Evolutionary conservation across 306 rosid genomes (phyloP), one percentile per base, ranked within the genome.

Genomic region (Sechiopsis laciniata): DNA sequence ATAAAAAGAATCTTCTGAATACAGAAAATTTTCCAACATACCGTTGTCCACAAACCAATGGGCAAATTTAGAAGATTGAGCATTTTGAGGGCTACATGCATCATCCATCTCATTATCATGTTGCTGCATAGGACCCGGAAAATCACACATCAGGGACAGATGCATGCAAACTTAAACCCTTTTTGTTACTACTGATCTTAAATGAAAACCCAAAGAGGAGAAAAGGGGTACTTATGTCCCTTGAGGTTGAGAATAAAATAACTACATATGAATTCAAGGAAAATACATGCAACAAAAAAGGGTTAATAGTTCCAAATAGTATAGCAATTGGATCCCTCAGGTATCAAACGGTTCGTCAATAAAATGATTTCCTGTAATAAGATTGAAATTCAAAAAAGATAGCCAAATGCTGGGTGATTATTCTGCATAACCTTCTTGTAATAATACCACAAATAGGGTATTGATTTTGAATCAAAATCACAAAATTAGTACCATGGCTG

Each of bases 41-140:
- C 99, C 99, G 84, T 90, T 96, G 85, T 95, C 93, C 68, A 80
- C 74, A 82, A 95, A 95, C 97, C 90, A 95, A 67, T 62, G 90
- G 74, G 97, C 96, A 80, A 95, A 91, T 81, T 87, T 95, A 35
- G 99, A 95, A 78, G 96, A 85, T 21, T 91, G 89, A 66, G 75
- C 71, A 58, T 80, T 78, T 63, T 83, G 86, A 57, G 90, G 84
- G 79, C 85, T 81, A 85, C 77, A 78, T 55, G 86, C 69, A 74
- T 85, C 93, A 24, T 85, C 92, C 72, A 52, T 89, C 85, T 81
- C 80, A 51, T 42, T 69, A 37, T 85, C 90, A 61, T 80, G 83
- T 84, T 81, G 84, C 87, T 82, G 73, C 53, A 73, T 66, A 64
- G 21, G 62, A 74, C 20, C 29, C 29, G 29, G 29, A 77, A 48